phyloP scores from a whole-genome alignment of 169 alveolate genomes.

The Miamiensis avidus region DNA sequence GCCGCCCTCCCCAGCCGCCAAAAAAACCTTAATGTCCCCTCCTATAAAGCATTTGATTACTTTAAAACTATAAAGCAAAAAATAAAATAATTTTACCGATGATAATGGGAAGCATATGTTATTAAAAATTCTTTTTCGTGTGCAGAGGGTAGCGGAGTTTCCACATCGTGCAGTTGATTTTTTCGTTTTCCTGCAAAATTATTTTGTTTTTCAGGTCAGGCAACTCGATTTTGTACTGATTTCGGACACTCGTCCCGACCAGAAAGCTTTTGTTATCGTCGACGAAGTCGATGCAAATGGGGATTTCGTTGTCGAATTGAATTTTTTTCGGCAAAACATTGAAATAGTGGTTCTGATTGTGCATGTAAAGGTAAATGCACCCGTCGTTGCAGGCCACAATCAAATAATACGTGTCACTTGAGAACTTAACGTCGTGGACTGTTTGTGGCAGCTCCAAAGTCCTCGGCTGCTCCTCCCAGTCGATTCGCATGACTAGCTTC shows the following conservation, averaged over 20 bases:
- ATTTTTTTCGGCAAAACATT: constrained; percentile 56
- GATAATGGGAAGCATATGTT: constrained; percentile 54
- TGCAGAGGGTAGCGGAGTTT: constrained; percentile 58
- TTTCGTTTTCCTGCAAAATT: constrained; percentile 50
- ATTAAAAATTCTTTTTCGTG: constrained; percentile 42
- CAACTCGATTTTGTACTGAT: constrained; percentile 45
- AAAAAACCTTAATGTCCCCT: constrained; percentile 26
- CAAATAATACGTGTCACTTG: constrained; percentile 54
- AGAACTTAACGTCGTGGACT: constrained; percentile 61
- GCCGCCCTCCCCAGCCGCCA: constrained; percentile 74
- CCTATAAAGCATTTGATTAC: not conserved
- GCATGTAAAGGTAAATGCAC: constrained; percentile 53
- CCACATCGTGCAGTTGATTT: constrained; percentile 62
- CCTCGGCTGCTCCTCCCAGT: constrained; percentile 78
- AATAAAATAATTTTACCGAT: constrained; percentile 41
- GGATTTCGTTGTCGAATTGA: constrained; percentile 62
- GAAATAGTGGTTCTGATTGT: constrained; percentile 52
- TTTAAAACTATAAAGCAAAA: constrained; percentile 29
- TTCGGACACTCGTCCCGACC: constrained; percentile 58
- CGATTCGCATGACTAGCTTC: constrained; percentile 60
- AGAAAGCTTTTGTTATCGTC: constrained; percentile 65
- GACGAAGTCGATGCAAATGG: constrained; percentile 61
- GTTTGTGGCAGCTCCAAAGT: constrained; percentile 57
- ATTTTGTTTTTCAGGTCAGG: constrained; percentile 47
- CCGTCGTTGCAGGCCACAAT: constrained; percentile 62